phyloP scores from a whole-genome alignment of 1,139 yeast species.

The Blastobotrys aristatus region DNA sequence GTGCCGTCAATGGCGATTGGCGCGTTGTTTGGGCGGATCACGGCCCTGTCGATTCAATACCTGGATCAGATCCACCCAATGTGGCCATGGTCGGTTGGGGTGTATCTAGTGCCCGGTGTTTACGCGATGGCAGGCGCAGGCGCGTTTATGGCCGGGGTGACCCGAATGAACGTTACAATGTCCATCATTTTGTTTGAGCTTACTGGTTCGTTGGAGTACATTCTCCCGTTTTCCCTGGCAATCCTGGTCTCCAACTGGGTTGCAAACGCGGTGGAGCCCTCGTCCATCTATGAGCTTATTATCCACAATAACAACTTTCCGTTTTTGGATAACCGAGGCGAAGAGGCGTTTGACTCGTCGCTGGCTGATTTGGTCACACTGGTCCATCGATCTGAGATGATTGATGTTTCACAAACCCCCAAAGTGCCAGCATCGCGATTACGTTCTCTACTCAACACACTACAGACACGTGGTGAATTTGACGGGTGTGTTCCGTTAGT shows the following conservation, averaged over 20 bases:
- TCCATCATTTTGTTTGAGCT: conserved; percentile 57
- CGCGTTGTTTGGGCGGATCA: conserved; percentile 55
- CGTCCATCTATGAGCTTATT: conserved; percentile 49
- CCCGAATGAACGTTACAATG: conserved; percentile 59
- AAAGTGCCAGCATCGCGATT: conserved; percentile 33
- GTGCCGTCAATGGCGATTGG: conserved; percentile 69
- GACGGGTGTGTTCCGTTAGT: conserved; percentile 54
- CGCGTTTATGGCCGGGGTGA: conserved; percentile 64
- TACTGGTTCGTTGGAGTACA: conserved; percentile 57
- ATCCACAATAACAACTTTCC: conserved; percentile 52
- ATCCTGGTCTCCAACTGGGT: conserved; percentile 58
- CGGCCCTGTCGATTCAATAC: conserved; percentile 48
- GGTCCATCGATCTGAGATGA: conserved; percentile 23
- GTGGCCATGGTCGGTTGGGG: conserved; percentile 20
- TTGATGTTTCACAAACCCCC: conserved; percentile 36
- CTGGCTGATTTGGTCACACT: conserved; percentile 43
- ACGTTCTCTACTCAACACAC: conserved; percentile 35
- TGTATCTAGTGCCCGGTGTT: conserved; percentile 45
- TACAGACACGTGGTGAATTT: conserved; percentile 42
- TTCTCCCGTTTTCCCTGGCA: conserved; percentile 53
- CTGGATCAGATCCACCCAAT: conserved; percentile 28
- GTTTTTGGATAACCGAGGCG: conserved; percentile 43
- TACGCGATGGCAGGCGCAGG: conserved; percentile 66
- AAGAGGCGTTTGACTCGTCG: conserved; percentile 36
- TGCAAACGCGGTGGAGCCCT: conserved; percentile 49